Evolutionary conservation across 805 yeast genomes (phyloP).

Genomic region (Starmera caribaea): DNA sequence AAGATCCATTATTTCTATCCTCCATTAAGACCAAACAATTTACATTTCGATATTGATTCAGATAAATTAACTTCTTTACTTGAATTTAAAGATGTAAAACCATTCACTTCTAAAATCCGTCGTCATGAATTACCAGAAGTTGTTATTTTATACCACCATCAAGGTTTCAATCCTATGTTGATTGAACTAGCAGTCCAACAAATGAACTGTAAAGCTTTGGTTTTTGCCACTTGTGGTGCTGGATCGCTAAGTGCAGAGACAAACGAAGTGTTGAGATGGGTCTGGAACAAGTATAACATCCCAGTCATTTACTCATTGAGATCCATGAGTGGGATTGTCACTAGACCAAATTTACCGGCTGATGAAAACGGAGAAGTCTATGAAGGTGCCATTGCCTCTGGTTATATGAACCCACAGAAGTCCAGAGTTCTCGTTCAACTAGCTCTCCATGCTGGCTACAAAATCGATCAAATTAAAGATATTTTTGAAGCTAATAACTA

Average conservation of each 20-base stretch:
- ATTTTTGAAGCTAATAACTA: conserved; percentile 21
- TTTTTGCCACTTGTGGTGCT: conserved; percentile 65
- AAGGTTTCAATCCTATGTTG: conserved; percentile 42
- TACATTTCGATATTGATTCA: conserved; percentile 28
- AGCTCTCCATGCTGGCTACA: conserved; percentile 30
- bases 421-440: conserved; percentile 48
- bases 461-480: conserved; percentile 23
- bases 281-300: conserved; percentile 28
- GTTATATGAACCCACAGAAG: conserved; percentile 59
- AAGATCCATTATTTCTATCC: conserved; percentile 58
- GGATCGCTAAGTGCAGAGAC: conserved; percentile 50
- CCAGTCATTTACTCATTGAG: conserved; percentile 60
- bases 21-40: conserved; percentile 40
- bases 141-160: conserved; percentile 52
- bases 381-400: conserved; percentile 46
- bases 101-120: conserved; percentile 15
- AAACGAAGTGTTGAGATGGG: conserved; percentile 31
- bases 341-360: conserved; percentile 34
- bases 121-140: conserved; percentile 31
- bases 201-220: conserved; percentile 41
- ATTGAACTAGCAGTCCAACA: conserved; percentile 37
- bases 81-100: conserved; percentile 13
- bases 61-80: conserved; percentile 6
- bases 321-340: conserved; percentile 65
- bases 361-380: conserved; percentile 23